Base-by-base conservation (phyloP, 2,329 filamentous ascomycete species). In the Teratosphaeria epicoccoides region DNA sequence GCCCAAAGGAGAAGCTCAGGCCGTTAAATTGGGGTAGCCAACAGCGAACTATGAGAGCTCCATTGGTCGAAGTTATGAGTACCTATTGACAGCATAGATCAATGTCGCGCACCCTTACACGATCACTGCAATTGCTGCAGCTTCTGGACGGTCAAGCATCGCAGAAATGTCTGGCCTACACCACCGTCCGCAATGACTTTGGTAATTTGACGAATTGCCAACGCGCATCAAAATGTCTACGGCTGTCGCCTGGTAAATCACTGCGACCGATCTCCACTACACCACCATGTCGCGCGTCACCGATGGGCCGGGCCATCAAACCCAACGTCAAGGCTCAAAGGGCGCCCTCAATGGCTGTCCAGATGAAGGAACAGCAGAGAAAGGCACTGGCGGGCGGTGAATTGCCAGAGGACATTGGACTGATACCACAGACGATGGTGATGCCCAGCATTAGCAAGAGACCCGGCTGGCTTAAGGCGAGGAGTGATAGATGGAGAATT, bases 381-480 rank as follows among this genome's bases (percentile, higher is more conserved):
- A 52, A 62, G 17, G 63, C 66, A 37, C 54, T 73, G 51, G 68
- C 68, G 24, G 46, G 53, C 51, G 64, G 59, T 51, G 51, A 50
- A 52, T 57, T 62, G 47, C 67, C 58, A 37, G 50, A 72, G 52
- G 70, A 75, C 57, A 58, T 76, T 20, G 74, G 74, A 28, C 43
- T 76, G 44, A 59, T 77, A 45, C 71, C 71, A 29, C 59, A 59
- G 24, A 67, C 62, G 5, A 63, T 67, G 51, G 52, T 69, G 37
- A 63, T 63, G 46, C 66, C 66, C 4, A 53, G 57, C 4, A 53
- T 57, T 20, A 44, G 43, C 43, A 59, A 61, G 14, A 52, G 61
- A 11, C 65, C 64, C 9, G 54, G 54, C 11, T 52, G 55, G 43
- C 37, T 56, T 24, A 50, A 24, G 11, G 45, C 59, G 12, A 44